Percentiles rank a stretch among this genome's conserved stretches.
Conservation (phyloP, 2,329 filamentous ascomycete species). For the Arthrobotrys conoides region DNA sequence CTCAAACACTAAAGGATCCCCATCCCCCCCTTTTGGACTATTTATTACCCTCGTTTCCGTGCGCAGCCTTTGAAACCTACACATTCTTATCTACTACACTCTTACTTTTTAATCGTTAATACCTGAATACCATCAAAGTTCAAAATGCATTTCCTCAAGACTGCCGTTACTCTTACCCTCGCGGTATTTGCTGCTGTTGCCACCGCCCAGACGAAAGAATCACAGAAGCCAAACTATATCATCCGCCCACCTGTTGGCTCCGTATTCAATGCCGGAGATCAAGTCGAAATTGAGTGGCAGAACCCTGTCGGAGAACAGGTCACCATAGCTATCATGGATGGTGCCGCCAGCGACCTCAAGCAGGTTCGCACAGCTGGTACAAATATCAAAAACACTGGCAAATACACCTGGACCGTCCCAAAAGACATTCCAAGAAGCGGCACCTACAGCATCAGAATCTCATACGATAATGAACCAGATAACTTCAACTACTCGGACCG, state of each 20-base stretch:
- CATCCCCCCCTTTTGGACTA: slow-evolving; percentile 38
- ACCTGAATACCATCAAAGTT: slow-evolving; percentile 31
- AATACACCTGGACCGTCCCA: slow-evolving; percentile 46
- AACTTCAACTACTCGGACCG: slow-evolving; percentile 60
- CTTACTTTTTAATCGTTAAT: slow-evolving; percentile 30
- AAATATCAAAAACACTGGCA: slow-evolving; percentile 23
- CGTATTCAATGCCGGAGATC: slow-evolving; percentile 17
- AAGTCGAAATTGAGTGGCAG: slow-evolving; percentile 38
- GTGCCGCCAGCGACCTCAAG: slow-evolving; percentile 8
- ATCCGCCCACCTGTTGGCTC: slow-evolving; percentile 11
- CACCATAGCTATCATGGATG: slow-evolving; percentile 39
- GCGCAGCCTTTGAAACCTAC: slow-evolving; percentile 20
- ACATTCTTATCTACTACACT: neutral
- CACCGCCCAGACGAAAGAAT: slow-evolving; percentile 22
- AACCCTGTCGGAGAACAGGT: slow-evolving; percentile 20
- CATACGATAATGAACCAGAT: slow-evolving; percentile 41
- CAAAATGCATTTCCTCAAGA: slow-evolving; percentile 60
- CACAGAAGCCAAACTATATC: slow-evolving; percentile 33
- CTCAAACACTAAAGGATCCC: slow-evolving; percentile 1
- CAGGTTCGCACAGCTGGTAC: slow-evolving; percentile 31
- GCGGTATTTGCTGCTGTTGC: slow-evolving; percentile 45
- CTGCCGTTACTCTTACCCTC: slow-evolving; percentile 44
- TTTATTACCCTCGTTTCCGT: slow-evolving; percentile 49
- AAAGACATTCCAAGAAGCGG: slow-evolving; percentile 8
- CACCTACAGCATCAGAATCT: slow-evolving; percentile 53